Base-by-base conservation (phyloP, 805 yeast genomes). In the Wickerhamiella dianesei region DNA sequence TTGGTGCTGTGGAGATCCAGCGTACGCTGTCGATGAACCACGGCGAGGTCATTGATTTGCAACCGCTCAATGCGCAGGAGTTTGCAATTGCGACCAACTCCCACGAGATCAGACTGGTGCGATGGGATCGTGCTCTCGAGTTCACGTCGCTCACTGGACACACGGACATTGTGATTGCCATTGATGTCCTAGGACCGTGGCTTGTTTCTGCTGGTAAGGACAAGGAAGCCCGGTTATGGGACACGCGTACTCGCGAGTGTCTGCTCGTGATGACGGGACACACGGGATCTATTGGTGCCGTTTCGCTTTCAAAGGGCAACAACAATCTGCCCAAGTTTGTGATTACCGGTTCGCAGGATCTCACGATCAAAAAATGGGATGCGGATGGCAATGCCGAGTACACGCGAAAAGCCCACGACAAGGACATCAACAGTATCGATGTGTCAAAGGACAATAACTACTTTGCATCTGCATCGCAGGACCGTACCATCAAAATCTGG, bases 321-420 rank as follows among this genome's bases (percentile, higher is more conserved):
- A 37, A 48, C 47, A 54, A 47, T 20, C 52, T 47, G 45, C 97
- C 97, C 3, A 69, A 66, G 45, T 87, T 82, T 55, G 55, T 85
- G 36, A 64, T 88, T n/a, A 82, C 94, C 2, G 95, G 88, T 0
- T 79, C 94, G 0, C 78, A 76, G 52, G 96, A 87, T 62, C 70
- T 84, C 56, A 87, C 96, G 0, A 72, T 87, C 35, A 87, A 87
- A 61, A 80, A 79, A 61, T 87, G 96, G 96, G 71, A 70, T 41
- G 74, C 87, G 22, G 56, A 54, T 43, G 61, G 61, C 14, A 18
- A 47, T 13, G 82, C 96, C 2, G 86, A 79, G 46, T 92, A 81
- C 63, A 92, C 98, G 0, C 77, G 96, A 69, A 77, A 88, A 59
- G 97, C 96, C 1, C 99, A 92, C 62, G 97, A 92, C 47, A 92